Evolutionary conservation across 495 filamentous ascomycete species (phyloP).

Genomic region (Pseudomonodictys pantanalensis): DNA sequence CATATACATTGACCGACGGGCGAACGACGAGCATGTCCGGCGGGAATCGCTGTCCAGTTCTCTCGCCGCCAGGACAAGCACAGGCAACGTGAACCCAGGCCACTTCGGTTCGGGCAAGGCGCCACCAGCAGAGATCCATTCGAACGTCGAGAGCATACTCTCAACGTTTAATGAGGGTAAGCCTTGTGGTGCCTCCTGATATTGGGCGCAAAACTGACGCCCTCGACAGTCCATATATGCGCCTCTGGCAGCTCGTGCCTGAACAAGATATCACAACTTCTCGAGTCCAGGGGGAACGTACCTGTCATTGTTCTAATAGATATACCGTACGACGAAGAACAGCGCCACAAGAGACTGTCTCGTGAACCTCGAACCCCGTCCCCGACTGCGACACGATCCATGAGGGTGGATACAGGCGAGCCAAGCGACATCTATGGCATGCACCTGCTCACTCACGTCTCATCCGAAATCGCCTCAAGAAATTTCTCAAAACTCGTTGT

Average conservation of each 20-base stretch:
- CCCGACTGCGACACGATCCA: constrained; percentile 20
- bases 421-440: constrained; percentile 38
- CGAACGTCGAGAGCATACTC: constrained; percentile 35
- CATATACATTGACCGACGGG: constrained; percentile 39
- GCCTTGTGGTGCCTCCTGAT: not conserved
- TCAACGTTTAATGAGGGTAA: constrained; percentile 39
- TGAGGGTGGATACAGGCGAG: constrained; percentile 18
- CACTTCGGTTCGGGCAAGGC: constrained; percentile 32
- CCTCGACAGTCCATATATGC: constrained; percentile 33
- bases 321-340: constrained; percentile 41
- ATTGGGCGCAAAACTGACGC: not conserved
- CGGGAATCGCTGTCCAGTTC: constrained; percentile 32
- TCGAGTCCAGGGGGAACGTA: constrained; percentile 20
- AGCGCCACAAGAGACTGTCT: constrained; percentile 34
- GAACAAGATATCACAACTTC: constrained; percentile 32
- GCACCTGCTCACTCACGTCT: constrained; percentile 35
- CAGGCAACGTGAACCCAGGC: constrained; percentile 22
- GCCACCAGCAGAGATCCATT: constrained; percentile 26
- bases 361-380: constrained; percentile 36
- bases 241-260: constrained; percentile 32
- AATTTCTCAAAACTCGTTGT: constrained; percentile 35
- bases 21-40: constrained; percentile 34
- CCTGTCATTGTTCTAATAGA: constrained; percentile 38
- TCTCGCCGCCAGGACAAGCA: constrained; percentile 27
- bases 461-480: constrained; percentile 35